These are phyloP conservation scores for Hypsizygus ulmarius DNA, from an alignment of 1,284 basidiomycete genomes.

Conservation along the genomic window DNA sequence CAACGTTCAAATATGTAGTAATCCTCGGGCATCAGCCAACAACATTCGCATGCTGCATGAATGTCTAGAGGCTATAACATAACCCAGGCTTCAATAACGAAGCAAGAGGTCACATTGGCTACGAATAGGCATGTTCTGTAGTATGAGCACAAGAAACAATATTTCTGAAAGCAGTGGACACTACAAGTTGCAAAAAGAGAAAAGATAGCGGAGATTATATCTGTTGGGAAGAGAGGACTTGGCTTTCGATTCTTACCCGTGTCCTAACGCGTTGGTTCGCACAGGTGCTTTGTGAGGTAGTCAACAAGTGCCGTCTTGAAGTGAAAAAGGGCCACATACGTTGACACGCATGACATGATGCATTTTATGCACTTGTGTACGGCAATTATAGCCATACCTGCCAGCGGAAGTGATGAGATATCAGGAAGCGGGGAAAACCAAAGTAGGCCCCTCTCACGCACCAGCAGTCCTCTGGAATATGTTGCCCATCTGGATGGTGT, in stretches of 20 bases:
- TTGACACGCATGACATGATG: conserved; percentile 28
- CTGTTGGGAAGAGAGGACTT: conserved; percentile 3
- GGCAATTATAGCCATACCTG: conserved; percentile 33
- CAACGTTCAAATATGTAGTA: too few relatives aligned
- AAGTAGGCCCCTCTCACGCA: conserved; percentile 13
- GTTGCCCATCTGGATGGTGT: conserved; percentile 11
- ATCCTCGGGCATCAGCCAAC: too few relatives aligned
- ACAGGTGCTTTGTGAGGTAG: conserved; percentile 20
- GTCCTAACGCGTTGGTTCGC: conserved; percentile 20
- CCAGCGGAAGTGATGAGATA: not conserved
- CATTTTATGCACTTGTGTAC: conserved; percentile 26
- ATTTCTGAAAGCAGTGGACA: too few relatives aligned
- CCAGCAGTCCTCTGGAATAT: conserved; percentile 26
- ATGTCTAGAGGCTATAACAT: too few relatives aligned
- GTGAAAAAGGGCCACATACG: conserved; percentile 16
- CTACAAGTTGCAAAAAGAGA: not conserved
- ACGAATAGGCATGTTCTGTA: too few relatives aligned
- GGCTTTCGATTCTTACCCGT: not conserved
- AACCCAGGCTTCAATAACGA: too few relatives aligned
- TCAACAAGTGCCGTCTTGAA: not conserved
- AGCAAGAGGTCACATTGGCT: too few relatives aligned
- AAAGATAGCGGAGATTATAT: not conserved
- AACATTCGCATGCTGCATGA: too few relatives aligned
- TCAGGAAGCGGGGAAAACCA: not conserved
- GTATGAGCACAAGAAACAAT: too few relatives aligned